These are phyloP conservation scores for Chrysoporthe deuterocubensis DNA, from an alignment of 2,329 filamentous ascomycete species.

Conservation along the genomic window DNA sequence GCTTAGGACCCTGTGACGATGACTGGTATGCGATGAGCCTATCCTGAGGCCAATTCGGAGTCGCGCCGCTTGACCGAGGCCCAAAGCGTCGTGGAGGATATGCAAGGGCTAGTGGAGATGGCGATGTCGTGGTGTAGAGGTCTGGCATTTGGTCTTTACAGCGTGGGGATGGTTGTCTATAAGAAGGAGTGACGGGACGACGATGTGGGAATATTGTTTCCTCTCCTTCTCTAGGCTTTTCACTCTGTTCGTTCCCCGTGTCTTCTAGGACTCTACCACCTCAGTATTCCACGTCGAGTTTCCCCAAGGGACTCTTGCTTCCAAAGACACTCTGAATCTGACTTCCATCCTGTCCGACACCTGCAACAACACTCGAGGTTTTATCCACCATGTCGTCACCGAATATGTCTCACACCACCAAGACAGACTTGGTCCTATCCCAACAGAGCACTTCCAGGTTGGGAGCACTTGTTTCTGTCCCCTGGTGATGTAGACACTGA, in stretches of 20 bases:
- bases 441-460: conserved; percentile 19
- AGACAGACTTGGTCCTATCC: conserved; percentile 14
- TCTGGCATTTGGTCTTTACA: neutral
- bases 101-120: neutral
- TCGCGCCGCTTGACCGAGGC: conserved; percentile 5
- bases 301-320: neutral
- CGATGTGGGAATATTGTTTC: neutral
- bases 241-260: neutral
- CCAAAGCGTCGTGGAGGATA: neutral
- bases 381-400: neutral
- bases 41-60: neutral
- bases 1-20: neutral
- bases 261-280: neutral
- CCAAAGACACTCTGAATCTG: neutral
- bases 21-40: conserved; percentile 13
- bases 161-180: neutral
- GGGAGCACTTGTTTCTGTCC: neutral
- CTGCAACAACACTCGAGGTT: neutral
- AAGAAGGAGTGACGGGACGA: neutral
- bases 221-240: neutral
- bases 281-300: neutral
- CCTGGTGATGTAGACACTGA: conserved; percentile 2
- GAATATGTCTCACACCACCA: conserved; percentile 25
- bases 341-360: neutral
- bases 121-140: neutral